Percentiles rank a stretch among this genome's conserved stretches.
Conservation (phyloP, 139 green algal species). For the Parachlorella kessleri region DNA sequence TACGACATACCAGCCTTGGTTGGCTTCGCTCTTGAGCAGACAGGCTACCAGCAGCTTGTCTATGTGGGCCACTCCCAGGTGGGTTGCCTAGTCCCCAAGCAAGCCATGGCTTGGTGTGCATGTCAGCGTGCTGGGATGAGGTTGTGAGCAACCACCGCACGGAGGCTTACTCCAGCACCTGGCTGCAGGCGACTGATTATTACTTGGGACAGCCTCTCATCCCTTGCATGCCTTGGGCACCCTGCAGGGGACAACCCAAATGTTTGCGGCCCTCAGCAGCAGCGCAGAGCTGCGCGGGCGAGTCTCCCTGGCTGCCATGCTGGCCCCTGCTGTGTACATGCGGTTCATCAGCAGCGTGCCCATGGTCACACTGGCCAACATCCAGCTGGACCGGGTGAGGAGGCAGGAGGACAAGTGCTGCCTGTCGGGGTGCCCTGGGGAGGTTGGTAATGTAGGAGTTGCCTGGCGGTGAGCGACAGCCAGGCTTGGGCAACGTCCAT, state of each 20-base stretch:
- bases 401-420: too few relatives aligned
- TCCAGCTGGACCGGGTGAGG: constrained; percentile 49
- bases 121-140: too few relatives aligned
- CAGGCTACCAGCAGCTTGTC: constrained; percentile 27
- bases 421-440: too few relatives aligned
- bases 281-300: constrained; percentile 35
- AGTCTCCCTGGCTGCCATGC: constrained; percentile 51
- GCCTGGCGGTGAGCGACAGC: too few relatives aligned
- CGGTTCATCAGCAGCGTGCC: constrained; percentile 43
- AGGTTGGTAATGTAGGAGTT: too few relatives aligned
- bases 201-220: too few relatives aligned
- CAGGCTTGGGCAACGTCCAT: too few relatives aligned
- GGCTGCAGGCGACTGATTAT: too few relatives aligned
- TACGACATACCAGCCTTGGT: constrained; percentile 72
- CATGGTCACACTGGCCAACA: constrained; percentile 31
- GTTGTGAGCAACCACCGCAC: too few relatives aligned
- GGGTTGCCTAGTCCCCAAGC: too few relatives aligned
- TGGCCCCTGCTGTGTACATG: constrained; percentile 70
- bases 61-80: constrained; percentile 61
- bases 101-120: too few relatives aligned
- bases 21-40: constrained; percentile 52
- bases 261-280: constrained; percentile 56
- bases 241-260: constrained; percentile 67
- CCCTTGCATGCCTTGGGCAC: constrained; percentile 27
- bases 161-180: too few relatives aligned